A percentile compares a stretch with the other conserved stretches of the same genome.
These are phyloP conservation scores for Lentinula sp. DNA, from an alignment of 768 basidiomycete genomes.

Conservation along the genomic window DNA sequence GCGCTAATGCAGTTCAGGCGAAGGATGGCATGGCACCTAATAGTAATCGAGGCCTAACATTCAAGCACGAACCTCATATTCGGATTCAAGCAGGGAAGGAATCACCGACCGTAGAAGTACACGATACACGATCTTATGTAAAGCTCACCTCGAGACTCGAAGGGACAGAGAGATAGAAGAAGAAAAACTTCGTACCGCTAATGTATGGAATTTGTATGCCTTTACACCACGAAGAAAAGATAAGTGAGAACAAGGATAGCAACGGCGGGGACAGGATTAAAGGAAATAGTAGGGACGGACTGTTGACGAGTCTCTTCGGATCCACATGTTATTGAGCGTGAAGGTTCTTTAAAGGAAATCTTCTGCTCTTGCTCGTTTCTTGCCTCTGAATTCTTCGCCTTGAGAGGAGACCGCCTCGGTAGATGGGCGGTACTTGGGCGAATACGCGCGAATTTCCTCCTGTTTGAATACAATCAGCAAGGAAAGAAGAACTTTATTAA, in stretches of 20 bases:
- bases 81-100: background rate
- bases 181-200: constrained; percentile 1
- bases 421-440: constrained; percentile 56
- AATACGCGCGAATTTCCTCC: constrained; percentile 74
- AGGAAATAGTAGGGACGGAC: constrained; percentile 7
- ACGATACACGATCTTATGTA: constrained; percentile 4
- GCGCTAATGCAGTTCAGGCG: background rate
- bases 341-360: constrained; percentile 57
- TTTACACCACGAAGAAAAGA: background rate
- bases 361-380: constrained; percentile 82
- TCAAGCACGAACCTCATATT: constrained; percentile 5
- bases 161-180: background rate
- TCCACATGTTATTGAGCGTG: background rate
- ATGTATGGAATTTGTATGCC: background rate
- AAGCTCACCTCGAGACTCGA: constrained; percentile 4
- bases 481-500: background rate
- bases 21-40: background rate
- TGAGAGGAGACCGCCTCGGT: constrained; percentile 20
- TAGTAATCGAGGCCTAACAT: background rate
- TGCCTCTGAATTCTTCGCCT: constrained; percentile 63
- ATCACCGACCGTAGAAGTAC: constrained; percentile 7
- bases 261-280: background rate
- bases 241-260: constrained; percentile 3
- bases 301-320: constrained; percentile 2
- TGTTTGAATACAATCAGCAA: constrained; percentile 20